phyloP scores from a whole-genome alignment of 2,329 filamentous ascomycete genomes.

The Colletotrichum melonis region DNA sequence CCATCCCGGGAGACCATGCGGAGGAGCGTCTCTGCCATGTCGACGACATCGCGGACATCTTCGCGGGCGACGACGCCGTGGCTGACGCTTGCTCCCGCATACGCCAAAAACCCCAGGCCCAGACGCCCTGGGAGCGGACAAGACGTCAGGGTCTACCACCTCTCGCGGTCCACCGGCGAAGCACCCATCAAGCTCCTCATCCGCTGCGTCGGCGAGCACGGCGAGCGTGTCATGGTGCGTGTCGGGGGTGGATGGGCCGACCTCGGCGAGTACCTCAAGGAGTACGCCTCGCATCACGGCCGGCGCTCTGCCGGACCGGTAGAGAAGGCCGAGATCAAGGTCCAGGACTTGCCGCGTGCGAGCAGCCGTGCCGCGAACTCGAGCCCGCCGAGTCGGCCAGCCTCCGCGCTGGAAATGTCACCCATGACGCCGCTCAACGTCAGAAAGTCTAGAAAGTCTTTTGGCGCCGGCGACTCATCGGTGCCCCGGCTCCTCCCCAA shows the following conservation, averaged over 20 bases:
- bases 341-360: conserved; percentile 60
- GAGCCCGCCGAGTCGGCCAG: conserved; percentile 49
- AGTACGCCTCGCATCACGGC: conserved; percentile 93
- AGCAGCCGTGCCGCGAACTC: conserved; percentile 41
- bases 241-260: conserved; percentile 99
- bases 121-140: conserved; percentile 65
- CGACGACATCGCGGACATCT: conserved; percentile 44
- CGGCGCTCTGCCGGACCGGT: conserved; percentile 66
- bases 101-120: conserved; percentile 59
- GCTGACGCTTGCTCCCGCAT: conserved; percentile 75
- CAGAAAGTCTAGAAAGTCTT: conserved; percentile 64
- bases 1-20: conserved; percentile 55
- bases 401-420: conserved; percentile 49
- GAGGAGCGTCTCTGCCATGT: conserved; percentile 62
- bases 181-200: conserved; percentile 96
- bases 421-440: conserved; percentile 63
- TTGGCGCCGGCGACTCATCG: conserved; percentile 47
- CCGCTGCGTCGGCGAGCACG: conserved; percentile 87
- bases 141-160: conserved; percentile 92
- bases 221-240: conserved; percentile 96
- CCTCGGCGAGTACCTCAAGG: conserved; percentile 91
- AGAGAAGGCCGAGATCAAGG: conserved; percentile 65
- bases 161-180: conserved; percentile 85
- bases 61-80: conserved; percentile 73
- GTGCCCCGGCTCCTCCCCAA: conserved; percentile 48